These are phyloP conservation scores for Aspergillus persii DNA, from an alignment of 2,329 filamentous ascomycete species.

Conservation along the genomic window DNA sequence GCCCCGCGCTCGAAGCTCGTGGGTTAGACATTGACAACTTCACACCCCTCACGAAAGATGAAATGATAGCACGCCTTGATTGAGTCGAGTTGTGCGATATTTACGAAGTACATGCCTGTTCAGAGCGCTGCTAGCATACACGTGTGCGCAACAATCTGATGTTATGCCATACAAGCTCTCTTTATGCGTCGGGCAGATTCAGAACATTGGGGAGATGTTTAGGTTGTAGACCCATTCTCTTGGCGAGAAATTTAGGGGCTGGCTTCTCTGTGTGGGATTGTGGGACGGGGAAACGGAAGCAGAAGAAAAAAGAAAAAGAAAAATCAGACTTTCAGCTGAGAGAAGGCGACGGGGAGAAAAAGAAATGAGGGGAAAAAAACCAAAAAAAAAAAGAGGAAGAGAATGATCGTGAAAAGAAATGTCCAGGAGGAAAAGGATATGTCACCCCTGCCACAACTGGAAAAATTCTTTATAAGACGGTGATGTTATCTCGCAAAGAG, in stretches of 20 bases:
- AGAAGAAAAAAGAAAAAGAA: conserved; percentile 13
- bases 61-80: conserved; percentile 97
- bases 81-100: conserved; percentile 54
- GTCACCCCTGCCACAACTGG: conserved; percentile 24
- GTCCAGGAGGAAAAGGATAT: conserved; percentile 8
- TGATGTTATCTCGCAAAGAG: conserved; percentile 29
- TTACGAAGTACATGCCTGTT: conserved; percentile 40
- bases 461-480: conserved; percentile 25
- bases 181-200: conserved; percentile 34
- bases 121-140: conserved; percentile 34
- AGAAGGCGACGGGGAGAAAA: conserved; percentile 1
- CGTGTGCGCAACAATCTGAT: conserved; percentile 30
- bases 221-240: conserved; percentile 28
- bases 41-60: conserved; percentile 83
- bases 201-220: conserved; percentile 28
- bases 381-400: conserved; percentile 9
- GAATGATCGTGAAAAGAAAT: conserved; percentile 3
- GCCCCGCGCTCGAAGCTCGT: conserved; percentile 67
- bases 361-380: conserved; percentile 7
- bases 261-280: conserved; percentile 21
- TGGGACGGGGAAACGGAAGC: conserved; percentile 11
- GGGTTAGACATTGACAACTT: conserved; percentile 94
- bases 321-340: background rate
- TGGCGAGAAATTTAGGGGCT: conserved; percentile 24
- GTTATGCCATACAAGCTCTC: conserved; percentile 27